Conservation (phyloP, 2,329 filamentous ascomycete genomes). For the Harringtonia lauricola region DNA sequence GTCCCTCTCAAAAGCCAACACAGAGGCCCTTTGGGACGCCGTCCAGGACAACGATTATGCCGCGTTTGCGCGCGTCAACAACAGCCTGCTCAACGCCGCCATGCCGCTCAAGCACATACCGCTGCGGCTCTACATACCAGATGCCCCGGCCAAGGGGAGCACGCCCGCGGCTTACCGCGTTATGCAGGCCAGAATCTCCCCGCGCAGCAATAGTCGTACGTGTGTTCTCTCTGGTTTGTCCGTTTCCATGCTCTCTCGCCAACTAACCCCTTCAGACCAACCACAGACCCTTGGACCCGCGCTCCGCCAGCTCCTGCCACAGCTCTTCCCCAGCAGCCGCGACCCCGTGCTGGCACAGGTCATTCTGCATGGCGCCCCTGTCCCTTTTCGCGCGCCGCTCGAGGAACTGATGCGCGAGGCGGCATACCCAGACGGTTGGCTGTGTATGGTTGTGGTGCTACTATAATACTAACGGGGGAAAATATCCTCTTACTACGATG, state of each 20-base stretch:
- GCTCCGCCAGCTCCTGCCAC: slow-evolving; percentile 63
- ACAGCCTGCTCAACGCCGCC: slow-evolving; percentile 64
- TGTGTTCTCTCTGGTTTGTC: slow-evolving; percentile 2
- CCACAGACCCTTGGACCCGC: slow-evolving; percentile 58
- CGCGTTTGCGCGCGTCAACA: slow-evolving; percentile 64
- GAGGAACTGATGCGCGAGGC: slow-evolving; percentile 75
- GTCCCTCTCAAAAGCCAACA: slow-evolving; percentile 76
- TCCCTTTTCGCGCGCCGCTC: slow-evolving; percentile 70
- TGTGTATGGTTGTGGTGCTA: slow-evolving; percentile 72
- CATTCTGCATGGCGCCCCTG: slow-evolving; percentile 71
- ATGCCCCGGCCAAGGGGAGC: slow-evolving; percentile 22
- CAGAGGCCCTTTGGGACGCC: slow-evolving; percentile 69
- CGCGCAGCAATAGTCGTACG: slow-evolving; percentile 27
- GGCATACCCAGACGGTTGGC: slow-evolving; percentile 85
- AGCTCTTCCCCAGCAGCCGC: slow-evolving; percentile 75
- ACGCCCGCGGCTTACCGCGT: slow-evolving; percentile 45
- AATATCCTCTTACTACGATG: too few relatives aligned
- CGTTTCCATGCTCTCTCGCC: not conserved
- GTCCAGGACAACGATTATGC: slow-evolving; percentile 67
- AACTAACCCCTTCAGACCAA: slow-evolving; percentile 7
- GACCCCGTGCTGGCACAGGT: slow-evolving; percentile 76
- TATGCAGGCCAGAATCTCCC: slow-evolving; percentile 63
- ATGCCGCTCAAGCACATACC: slow-evolving; percentile 74
- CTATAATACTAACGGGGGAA: slow-evolving; percentile 24
- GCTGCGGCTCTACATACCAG: slow-evolving; percentile 74